Conservation (phyloP, 345 rosid species). For the Turritis glabra region DNA sequence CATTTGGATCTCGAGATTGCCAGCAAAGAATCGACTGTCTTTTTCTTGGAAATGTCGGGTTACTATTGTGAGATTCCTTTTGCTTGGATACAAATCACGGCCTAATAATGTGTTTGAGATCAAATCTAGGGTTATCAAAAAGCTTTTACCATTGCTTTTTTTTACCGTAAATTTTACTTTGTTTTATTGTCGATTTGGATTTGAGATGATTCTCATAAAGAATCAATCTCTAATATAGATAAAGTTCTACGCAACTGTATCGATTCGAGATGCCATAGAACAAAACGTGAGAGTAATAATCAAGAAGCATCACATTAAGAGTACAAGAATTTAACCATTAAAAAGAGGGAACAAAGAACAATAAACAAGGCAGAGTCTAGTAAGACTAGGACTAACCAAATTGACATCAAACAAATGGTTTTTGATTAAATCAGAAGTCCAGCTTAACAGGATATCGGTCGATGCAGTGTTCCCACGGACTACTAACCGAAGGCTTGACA, state of each 20-base stretch:
- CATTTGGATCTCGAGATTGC: not conserved
- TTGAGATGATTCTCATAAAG: not conserved
- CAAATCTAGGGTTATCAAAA: not conserved
- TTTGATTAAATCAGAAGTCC: constrained; percentile 32
- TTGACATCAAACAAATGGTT: not conserved
- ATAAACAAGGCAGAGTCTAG: constrained; percentile 20
- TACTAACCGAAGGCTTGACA: constrained; percentile 55
- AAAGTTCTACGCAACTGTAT: not conserved
- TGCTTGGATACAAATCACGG: not conserved
- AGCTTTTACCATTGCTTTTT: no score
- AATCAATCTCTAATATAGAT: not conserved
- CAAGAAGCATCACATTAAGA: constrained; percentile 2
- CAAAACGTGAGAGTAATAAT: not conserved
- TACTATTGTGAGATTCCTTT: not conserved
- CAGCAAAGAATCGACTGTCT: not conserved
- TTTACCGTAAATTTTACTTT: not conserved
- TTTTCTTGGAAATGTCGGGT: not conserved
- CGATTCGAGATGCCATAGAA: not conserved
- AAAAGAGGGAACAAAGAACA: not conserved
- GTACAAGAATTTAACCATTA: constrained; percentile 4
- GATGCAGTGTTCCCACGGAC: constrained; percentile 79
- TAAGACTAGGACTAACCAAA: constrained; percentile 25
- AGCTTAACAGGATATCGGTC: constrained; percentile 72
- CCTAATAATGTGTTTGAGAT: not conserved
- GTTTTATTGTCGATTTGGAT: not conserved